Evolutionary conservation across 768 basidiomycete genomes (phyloP).

Genomic region (Naematelia encephala): DNA sequence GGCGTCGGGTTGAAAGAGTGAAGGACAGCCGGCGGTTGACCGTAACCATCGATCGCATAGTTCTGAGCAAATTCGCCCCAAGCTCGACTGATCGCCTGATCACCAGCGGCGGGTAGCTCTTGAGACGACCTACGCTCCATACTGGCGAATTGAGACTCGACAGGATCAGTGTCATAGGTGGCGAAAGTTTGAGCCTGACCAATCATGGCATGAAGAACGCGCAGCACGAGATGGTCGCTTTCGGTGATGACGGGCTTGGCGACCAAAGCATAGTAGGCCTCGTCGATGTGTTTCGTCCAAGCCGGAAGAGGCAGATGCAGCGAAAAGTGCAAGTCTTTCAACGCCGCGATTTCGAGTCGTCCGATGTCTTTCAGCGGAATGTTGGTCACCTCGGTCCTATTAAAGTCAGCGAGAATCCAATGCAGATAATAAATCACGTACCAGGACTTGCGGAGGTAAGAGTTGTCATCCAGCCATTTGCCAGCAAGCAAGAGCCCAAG

Average conservation of each 20-base stretch:
- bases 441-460: constrained; percentile 45
- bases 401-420: constrained; percentile 3
- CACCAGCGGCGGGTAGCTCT: constrained; percentile 24
- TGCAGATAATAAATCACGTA: constrained; percentile 14
- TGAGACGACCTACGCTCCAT: constrained; percentile 11
- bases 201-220: constrained; percentile 24
- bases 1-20: neutral
- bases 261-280: constrained; percentile 16
- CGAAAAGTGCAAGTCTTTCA: constrained; percentile 32
- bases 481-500: constrained; percentile 44
- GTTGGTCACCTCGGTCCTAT: constrained; percentile 26
- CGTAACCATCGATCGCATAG: constrained; percentile 10
- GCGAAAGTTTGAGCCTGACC: constrained; percentile 23
- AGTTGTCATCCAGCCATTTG: constrained; percentile 50
- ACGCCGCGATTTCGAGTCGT: constrained; percentile 22
- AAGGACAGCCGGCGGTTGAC: constrained; percentile 12
- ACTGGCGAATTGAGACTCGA: neutral
- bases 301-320: constrained; percentile 26
- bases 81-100: constrained; percentile 28
- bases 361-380: constrained; percentile 29
- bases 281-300: constrained; percentile 34
- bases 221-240: constrained; percentile 13
- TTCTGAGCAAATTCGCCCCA: constrained; percentile 23
- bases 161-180: neutral
- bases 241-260: constrained; percentile 11